Evolutionary conservation across 2,329 filamentous ascomycete species (phyloP), one percentile per base, ranked within the genome.

Genomic region (Fusarium vanettenii): DNA sequence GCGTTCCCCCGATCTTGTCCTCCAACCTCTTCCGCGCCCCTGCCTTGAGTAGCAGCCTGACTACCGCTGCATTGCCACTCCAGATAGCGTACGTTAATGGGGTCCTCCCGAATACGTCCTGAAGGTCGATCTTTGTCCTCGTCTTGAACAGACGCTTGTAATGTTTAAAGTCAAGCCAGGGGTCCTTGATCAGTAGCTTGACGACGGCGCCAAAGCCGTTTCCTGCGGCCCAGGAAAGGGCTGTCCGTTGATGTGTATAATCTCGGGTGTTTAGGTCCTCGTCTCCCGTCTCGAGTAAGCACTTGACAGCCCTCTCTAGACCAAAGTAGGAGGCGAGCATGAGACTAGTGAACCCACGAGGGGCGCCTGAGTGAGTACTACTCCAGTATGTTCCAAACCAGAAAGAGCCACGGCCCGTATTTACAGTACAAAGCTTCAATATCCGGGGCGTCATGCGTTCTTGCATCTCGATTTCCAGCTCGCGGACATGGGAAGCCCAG

Each of bases 11-110:
- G 48, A 57, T 66, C 16, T 45, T 25, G 20, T 69, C 67, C 25
- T 31, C 11, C 20, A 29, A 20, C 25, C 65, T 31, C 16, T 56
- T 25, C 3, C 45, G 27, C 16, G 62, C 57, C 18, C 67, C 62
- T 43, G 31, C 48, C 25, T 64, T 64, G 27, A 48, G 39, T 39
- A 69, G 55, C 14, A 63, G 65, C 63, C 63, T 66, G 22, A 65
- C 43, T 16, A 45, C 52, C 18, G 39, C 68, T 48, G 52, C 22
- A 8, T 67, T 60, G 35, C 56, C 56, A 25, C 62, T 66, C 50
- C 67, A 72, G 8, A 65, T 59, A 29, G 63, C 64, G 41, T 61
- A 74, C 18, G 56, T 65, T 20, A 61, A 50, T 60, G 71, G 55
- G 5, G 63, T 50, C n/a, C 39, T 33, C 16, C 52, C 52, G 7